Evolutionary conservation across 148 eudicot genomes (phyloP).

Genomic region (Vaccinium corymbosum): DNA sequence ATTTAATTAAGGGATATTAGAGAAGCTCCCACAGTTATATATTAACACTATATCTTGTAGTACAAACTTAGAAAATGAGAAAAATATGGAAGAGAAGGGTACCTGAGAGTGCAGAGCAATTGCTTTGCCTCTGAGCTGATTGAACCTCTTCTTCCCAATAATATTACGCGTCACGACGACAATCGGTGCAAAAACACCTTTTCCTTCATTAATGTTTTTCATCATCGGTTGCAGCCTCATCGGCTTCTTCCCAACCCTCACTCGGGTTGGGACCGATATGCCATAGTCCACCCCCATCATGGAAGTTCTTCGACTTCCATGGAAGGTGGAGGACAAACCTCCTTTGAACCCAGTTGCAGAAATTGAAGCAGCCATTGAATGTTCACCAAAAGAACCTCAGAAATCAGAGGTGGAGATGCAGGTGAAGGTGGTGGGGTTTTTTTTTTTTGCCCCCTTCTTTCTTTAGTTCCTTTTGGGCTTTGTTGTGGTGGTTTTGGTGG

Average conservation of each 20-base stretch:
- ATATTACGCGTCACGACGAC: slow-evolving; percentile 72
- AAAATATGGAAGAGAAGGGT: background rate
- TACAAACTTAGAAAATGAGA: background rate
- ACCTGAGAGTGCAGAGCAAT: slow-evolving; percentile 98
- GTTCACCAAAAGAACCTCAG: background rate
- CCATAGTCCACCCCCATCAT: slow-evolving; percentile 51
- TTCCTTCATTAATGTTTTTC: slow-evolving; percentile 90
- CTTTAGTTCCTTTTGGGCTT: background rate
- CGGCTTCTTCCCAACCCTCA: slow-evolving; percentile 36
- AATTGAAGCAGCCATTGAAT: slow-evolving; percentile 45
- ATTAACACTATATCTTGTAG: background rate
- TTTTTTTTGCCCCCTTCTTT: background rate
- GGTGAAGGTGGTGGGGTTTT: background rate
- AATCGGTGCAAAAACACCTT: slow-evolving; percentile 81
- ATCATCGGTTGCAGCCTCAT: slow-evolving; percentile 56
- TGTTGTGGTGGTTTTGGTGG: background rate
- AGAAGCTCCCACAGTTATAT: background rate
- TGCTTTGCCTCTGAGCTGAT: slow-evolving; percentile 94
- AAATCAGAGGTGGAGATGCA: background rate
- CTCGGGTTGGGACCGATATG: slow-evolving; percentile 34
- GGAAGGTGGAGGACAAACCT: slow-evolving; percentile 40
- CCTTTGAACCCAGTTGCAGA: slow-evolving; percentile 34
- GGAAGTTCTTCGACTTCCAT: slow-evolving; percentile 44
- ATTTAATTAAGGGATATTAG: background rate
- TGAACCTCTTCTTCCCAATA: slow-evolving; percentile 79